Base-by-base conservation (phyloP, 1,139 yeast species). In the Diutina mesorugosa region DNA sequence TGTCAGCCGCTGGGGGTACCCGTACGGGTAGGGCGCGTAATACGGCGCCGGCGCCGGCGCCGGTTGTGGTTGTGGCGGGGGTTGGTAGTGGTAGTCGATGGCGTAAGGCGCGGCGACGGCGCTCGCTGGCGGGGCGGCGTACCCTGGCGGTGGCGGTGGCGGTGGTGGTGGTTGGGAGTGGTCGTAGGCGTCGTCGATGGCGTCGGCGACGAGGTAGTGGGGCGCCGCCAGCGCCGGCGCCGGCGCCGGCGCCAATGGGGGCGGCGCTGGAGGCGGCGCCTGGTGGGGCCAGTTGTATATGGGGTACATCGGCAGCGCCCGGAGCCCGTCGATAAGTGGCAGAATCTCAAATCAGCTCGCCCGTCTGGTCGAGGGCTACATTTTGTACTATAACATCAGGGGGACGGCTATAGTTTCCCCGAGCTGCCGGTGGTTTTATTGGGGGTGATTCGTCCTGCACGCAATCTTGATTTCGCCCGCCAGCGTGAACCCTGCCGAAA, bases 401-500 rank as follows among this genome's bases (percentile, higher is more conserved):
- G 51, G 51, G 51, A 47, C 51, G 51, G 51, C 51, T 47, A 47
- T 47, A 28, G 35, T 47, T 47, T 30, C 51, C 41, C 41, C 41
- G 14, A 35, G 41, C n/a, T 10, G 41, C 41, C 41, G n/a, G 10
- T 35, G 14, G 6, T 35, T 35, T 35, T 35, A 10, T 35, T 35
- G n/a, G 41, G 16, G 16, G 16, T 35, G 41, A 35, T 35, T 35
- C 41, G 41, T 35, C 41, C 41, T 35, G 41, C 41, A 35, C 14
- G 41, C 10, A 10, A 10, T n/a, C n/a, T 12, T 35, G 41, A 35
- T 35, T 35, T 35, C 14, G 41, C 14, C 26, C 14, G 41, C 41
- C 41, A 35, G 41, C 41, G 41, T 35, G 41, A 35, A 35, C 41
- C 41, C 41, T 35, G 41, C 41, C 41, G 41, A 35, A 35, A 35